These are phyloP conservation scores for Pseudogymnoascus sp. DNA, from an alignment of 2,329 filamentous ascomycete genomes.

Conservation along the genomic window DNA sequence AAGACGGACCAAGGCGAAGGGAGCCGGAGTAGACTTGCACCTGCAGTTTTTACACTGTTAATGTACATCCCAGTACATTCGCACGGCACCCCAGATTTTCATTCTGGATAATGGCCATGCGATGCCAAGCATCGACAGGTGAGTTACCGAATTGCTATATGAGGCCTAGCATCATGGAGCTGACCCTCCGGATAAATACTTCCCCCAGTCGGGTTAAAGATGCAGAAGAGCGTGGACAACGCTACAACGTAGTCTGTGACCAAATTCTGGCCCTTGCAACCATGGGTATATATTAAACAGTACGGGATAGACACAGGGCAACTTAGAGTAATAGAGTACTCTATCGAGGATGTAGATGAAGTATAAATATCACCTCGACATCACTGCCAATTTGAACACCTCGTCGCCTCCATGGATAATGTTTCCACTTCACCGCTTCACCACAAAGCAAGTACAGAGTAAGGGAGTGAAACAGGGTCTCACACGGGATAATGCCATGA, in stretches of 20 bases:
- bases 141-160: neutral
- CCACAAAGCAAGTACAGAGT: neutral
- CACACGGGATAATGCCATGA: neutral
- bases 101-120: neutral
- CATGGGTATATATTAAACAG: neutral
- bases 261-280: neutral
- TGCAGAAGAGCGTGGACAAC: neutral
- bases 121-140: neutral
- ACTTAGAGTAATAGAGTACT: neutral
- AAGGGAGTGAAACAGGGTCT: slow-evolving; percentile 4
- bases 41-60: neutral
- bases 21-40: neutral
- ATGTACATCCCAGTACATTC: neutral
- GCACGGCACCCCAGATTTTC: neutral
- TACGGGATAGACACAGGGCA: neutral
- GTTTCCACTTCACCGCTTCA: neutral
- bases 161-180: neutral
- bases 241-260: neutral
- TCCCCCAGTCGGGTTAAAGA: slow-evolving; percentile 4
- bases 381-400: neutral
- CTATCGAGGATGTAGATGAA: neutral
- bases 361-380: neutral
- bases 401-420: neutral
- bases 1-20: neutral
- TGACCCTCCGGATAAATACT: slow-evolving; percentile 5